phyloP scores from a whole-genome alignment of 805 yeast genomes.

The Spencermartinsiella europaea region DNA sequence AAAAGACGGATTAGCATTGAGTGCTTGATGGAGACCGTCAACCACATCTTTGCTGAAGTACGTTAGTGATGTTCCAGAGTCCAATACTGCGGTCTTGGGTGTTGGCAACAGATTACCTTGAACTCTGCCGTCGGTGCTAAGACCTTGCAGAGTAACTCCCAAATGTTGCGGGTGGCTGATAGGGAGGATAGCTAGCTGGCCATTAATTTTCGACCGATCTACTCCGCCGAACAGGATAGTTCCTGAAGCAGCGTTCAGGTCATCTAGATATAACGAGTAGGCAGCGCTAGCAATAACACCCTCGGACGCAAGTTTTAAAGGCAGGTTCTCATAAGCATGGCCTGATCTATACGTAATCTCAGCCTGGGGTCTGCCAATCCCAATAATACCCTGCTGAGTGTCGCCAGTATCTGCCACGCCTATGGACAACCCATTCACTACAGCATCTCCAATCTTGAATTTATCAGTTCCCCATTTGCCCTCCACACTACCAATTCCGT shows the following conservation, averaged over 20 bases:
- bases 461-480: conserved; percentile 65
- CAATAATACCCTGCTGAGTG: conserved; percentile 54
- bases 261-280: conserved; percentile 61
- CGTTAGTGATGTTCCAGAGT: conserved; percentile 52
- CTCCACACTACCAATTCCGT: conserved; percentile 46
- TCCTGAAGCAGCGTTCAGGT: conserved; percentile 39
- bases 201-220: conserved; percentile 45
- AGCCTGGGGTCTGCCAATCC: conserved; percentile 44
- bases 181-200: conserved; percentile 37
- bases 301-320: conserved; percentile 50
- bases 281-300: conserved; percentile 56
- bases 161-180: conserved; percentile 33
- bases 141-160: conserved; percentile 28
- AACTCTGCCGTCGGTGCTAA: conserved; percentile 25
- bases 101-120: conserved; percentile 20
- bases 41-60: conserved; percentile 41
- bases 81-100: conserved; percentile 39
- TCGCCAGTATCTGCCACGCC: conserved; percentile 70
- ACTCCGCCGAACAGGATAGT: conserved; percentile 53
- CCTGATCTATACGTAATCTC: conserved; percentile 38
- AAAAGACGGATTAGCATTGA: conserved; percentile 37
- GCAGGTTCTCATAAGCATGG: conserved; percentile 55
- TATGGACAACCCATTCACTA: conserved; percentile 53
- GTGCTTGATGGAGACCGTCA: conserved; percentile 30
- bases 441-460: conserved; percentile 49